Evolutionary conservation across 768 basidiomycete genomes (phyloP), one percentile per base, ranked within the genome.

Genomic region (Terana coerulea): DNA sequence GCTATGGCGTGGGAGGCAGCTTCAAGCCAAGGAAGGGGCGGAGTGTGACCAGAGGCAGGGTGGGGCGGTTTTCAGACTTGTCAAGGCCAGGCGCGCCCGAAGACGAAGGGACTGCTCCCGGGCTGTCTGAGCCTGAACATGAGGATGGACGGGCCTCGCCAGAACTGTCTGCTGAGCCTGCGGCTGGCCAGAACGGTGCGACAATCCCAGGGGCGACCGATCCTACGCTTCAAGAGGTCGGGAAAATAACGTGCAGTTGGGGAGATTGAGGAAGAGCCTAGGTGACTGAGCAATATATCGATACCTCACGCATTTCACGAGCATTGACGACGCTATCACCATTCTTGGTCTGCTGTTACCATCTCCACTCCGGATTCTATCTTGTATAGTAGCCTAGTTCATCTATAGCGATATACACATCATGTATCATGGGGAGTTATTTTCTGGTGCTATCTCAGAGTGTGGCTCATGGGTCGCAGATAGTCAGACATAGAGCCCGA

Each of bases 221-320:
- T 0, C 60, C 64, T 42, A 59, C 60, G 42, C 64, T 67, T 37
- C 56, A 65, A 46, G 62, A 64, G 47, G 64, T 69, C 34, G 67
- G 66, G 17, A 65, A 63, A 10, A 63, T 69, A 45, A 56, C 67
- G 17, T 60, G 63, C 29, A 66, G 67, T 45, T 68, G 67, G 67
- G 61, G 65, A 10, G 67, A 68, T 43, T 67, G 47, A 61, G 26
- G 15, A 36, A 49, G 24, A 14, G 34, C 26, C 5, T 33, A 22
- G 45, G 21, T 33, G 31, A 33, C 28, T 46, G 28, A 30, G 29
- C 28, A 30, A 33, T 33, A 5, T 21, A 21, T 30, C 34, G 11
- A 33, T 29, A 29, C 45, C 21, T 46, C 19, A 33, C 45, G 45
- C 19, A n/a, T 33, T 30, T 30, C 45, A 30, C 31, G 30, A 30